Evolutionary conservation across 73 alveolate genomes (phyloP).

Genomic region (Urostyla sp.): DNA sequence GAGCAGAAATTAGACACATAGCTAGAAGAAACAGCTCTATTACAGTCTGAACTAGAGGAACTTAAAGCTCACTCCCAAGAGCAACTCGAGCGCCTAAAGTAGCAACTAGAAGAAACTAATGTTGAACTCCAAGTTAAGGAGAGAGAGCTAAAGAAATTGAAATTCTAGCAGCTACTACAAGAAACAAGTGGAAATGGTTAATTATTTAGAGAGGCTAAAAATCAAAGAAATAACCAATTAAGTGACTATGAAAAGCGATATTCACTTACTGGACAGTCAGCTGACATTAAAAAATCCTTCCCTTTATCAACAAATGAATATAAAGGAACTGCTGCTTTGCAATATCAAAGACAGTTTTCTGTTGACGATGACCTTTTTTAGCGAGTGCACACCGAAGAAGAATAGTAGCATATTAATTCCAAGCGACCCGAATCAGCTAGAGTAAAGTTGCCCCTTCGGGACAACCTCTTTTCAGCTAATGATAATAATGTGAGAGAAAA

Average conservation of each 20-base stretch:
- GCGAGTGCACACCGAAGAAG: too few species aligned
- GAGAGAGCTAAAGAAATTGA: constrained; percentile 28
- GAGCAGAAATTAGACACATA: constrained; percentile 45
- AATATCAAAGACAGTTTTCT: too few species aligned
- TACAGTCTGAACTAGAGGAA: constrained; percentile 44
- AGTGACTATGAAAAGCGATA: too few species aligned
- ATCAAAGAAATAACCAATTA: constrained; percentile 2
- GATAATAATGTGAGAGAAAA: too few species aligned
- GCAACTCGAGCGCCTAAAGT: constrained; percentile 35
- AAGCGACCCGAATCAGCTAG: constrained; percentile 39
- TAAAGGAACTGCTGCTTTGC: too few species aligned
- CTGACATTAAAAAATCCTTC: too few species aligned
- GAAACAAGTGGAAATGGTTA: constrained; percentile 19
- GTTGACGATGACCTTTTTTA: too few species aligned
- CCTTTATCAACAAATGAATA: too few species aligned
- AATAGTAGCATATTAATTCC: too few species aligned
- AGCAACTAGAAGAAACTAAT: constrained; percentile 47
- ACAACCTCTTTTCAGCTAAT: too few species aligned
- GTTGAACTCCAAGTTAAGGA: constrained; percentile 39
- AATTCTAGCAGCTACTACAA: constrained; percentile 8
- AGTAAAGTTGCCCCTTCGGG: too few species aligned
- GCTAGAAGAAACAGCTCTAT: constrained; percentile 45
- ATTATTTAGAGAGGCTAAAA: background rate
- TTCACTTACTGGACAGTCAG: too few species aligned
- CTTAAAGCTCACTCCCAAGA: constrained; percentile 29